phyloP scores from a whole-genome alignment of 2,329 filamentous ascomycete genomes.

The Aspergillus neoniger region DNA sequence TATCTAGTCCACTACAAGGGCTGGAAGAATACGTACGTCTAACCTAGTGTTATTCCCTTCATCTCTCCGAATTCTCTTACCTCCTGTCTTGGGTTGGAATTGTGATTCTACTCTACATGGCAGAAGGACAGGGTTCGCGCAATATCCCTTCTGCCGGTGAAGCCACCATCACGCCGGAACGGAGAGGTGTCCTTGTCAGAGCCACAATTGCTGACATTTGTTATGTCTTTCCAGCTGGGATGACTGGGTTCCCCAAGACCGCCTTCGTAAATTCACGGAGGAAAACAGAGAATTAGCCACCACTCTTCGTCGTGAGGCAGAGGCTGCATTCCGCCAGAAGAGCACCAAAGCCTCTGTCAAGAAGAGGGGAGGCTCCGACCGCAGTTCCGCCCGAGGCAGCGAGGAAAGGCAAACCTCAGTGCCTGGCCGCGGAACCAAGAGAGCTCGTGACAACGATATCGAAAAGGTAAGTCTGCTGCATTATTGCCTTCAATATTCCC shows the following conservation, averaged over 20 bases:
- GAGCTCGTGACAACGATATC: slow-evolving; percentile 49
- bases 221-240: slow-evolving; percentile 68
- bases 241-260: slow-evolving; percentile 94
- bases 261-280: slow-evolving; percentile 89
- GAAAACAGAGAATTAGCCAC: slow-evolving; percentile 88
- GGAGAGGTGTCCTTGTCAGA: not conserved
- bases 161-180: not conserved
- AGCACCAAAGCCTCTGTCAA: slow-evolving; percentile 39
- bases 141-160: slow-evolving; percentile 3
- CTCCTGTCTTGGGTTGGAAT: not conserved
- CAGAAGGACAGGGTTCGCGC: not conserved
- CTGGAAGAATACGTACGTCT: slow-evolving; percentile 90
- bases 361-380: slow-evolving; percentile 45
- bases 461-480: slow-evolving; percentile 45
- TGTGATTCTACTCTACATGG: not conserved
- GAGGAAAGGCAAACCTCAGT: slow-evolving; percentile 49
- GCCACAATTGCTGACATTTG: slow-evolving; percentile 16
- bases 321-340: slow-evolving; percentile 37
- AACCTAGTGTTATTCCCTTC: slow-evolving; percentile 16
- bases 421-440: slow-evolving; percentile 47
- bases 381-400: slow-evolving; percentile 46
- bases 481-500: slow-evolving; percentile 3
- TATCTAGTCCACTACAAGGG: slow-evolving; percentile 99
- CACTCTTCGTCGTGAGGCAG: slow-evolving; percentile 48
- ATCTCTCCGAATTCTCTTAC: not conserved